These are phyloP conservation scores for Cyberlindnera maclurae DNA, from an alignment of 805 yeast species.

Conservation along the genomic window DNA sequence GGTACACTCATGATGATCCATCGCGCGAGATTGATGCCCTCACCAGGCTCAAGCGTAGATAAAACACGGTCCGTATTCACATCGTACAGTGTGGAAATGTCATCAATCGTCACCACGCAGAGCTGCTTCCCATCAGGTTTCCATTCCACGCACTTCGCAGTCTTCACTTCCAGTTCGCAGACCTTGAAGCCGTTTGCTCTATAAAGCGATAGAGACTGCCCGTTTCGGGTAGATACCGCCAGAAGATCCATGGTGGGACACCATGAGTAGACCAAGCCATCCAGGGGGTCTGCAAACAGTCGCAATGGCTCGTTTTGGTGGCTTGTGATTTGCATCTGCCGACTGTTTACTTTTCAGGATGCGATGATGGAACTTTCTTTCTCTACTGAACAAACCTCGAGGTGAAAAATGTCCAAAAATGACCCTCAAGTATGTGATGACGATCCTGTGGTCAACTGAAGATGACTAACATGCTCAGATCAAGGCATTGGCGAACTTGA, in stretches of 20 bases:
- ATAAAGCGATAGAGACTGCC: conserved; percentile 41
- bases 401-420: conserved; percentile 9
- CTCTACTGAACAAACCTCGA: neutral
- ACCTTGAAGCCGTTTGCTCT: conserved; percentile 48
- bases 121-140: conserved; percentile 34
- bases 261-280: conserved; percentile 24
- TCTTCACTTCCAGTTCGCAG: conserved; percentile 35
- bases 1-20: conserved; percentile 7
- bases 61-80: conserved; percentile 39
- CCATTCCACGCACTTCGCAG: conserved; percentile 24
- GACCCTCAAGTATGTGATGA: conserved; percentile 8
- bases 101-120: conserved; percentile 39
- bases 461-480: conserved; percentile 25
- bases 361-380: neutral
- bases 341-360: conserved; percentile 1
- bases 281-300: conserved; percentile 2
- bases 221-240: conserved; percentile 38
- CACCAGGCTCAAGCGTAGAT: conserved; percentile 10
- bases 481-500: conserved; percentile 73
- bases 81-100: conserved; percentile 36
- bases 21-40: conserved; percentile 10
- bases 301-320: too few relatives aligned
- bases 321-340: too few relatives aligned
- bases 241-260: conserved; percentile 50
- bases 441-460: neutral